phyloP scores from a whole-genome alignment of 2,329 filamentous ascomycete genomes.

The Coniochaeta prunicola region DNA sequence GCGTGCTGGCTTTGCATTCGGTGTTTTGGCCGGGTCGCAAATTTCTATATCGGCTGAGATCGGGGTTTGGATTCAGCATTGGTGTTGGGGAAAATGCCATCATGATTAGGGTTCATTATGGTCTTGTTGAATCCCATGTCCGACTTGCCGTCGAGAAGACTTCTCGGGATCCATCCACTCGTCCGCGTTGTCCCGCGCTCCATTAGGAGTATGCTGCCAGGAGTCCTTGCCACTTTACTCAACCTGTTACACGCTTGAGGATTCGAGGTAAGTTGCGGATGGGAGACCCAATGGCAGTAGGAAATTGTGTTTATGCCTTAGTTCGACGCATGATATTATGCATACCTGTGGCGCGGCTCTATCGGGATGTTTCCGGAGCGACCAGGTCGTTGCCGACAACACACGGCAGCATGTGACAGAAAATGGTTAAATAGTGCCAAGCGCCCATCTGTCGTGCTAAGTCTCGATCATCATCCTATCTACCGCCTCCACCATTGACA shows the following conservation, averaged over 20 bases:
- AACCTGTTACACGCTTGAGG: not conserved
- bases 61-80: not conserved
- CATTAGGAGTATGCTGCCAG: too few species aligned
- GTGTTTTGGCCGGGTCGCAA: not conserved
- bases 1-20: not conserved
- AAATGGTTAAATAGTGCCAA: not conserved
- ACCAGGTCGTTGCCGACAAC: not conserved
- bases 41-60: not conserved
- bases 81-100: not conserved
- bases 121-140: not conserved
- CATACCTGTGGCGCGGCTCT: not conserved
- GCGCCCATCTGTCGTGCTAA: not conserved
- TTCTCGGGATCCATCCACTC: not conserved
- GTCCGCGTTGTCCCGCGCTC: not conserved
- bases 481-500: not conserved
- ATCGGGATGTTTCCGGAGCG: not conserved
- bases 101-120: not conserved
- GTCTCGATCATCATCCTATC: too few species aligned
- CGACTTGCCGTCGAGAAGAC: not conserved
- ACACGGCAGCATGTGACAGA: not conserved
- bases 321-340: too few species aligned
- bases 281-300: too few species aligned
- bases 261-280: not conserved
- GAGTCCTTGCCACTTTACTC: not conserved
- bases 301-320: too few species aligned